Conservation (phyloP, 805 yeast genomes). For the Wickerhamiella nectarea region DNA sequence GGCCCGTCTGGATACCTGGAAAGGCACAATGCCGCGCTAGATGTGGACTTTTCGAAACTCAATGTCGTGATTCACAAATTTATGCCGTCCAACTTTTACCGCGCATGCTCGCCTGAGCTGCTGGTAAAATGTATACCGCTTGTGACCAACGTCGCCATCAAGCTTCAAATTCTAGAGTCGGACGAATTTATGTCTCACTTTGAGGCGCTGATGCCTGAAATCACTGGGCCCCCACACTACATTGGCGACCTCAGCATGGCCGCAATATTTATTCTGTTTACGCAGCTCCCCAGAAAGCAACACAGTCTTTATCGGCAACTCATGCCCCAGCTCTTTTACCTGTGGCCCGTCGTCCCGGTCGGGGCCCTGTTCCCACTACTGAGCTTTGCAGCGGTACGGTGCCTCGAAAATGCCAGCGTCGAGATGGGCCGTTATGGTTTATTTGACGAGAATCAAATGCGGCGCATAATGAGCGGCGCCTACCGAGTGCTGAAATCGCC, state of each 20-base stretch:
- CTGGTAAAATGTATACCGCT: slow-evolving; percentile 11
- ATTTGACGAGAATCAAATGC: slow-evolving; percentile 47
- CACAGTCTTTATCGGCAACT: slow-evolving; percentile 37
- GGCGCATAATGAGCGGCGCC: slow-evolving; percentile 38
- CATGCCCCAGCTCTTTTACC: slow-evolving; percentile 52
- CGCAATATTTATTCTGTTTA: slow-evolving; percentile 10
- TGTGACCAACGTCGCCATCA: slow-evolving; percentile 9
- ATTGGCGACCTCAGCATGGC: not conserved
- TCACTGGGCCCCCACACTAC: slow-evolving; percentile 6
- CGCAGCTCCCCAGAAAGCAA: slow-evolving; percentile 6
- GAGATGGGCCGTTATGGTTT: slow-evolving; percentile 45
- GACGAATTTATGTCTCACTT: slow-evolving; percentile 18
- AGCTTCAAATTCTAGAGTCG: slow-evolving; percentile 41
- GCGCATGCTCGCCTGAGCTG: slow-evolving; percentile 16
- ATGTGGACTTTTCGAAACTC: slow-evolving; percentile 40
- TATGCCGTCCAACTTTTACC: slow-evolving; percentile 15
- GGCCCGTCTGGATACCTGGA: slow-evolving; percentile 27
- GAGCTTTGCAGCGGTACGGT: slow-evolving; percentile 39
- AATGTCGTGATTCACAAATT: slow-evolving; percentile 25
- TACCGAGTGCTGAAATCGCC: slow-evolving; percentile 21
- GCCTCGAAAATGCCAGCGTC: slow-evolving; percentile 25
- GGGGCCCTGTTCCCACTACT: slow-evolving; percentile 44
- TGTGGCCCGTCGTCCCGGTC: slow-evolving; percentile 50
- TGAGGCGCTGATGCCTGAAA: not conserved
- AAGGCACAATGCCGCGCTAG: slow-evolving; percentile 29